Conservation (phyloP, 164 flowering plant species). For the Chimonanthus praecox region DNA sequence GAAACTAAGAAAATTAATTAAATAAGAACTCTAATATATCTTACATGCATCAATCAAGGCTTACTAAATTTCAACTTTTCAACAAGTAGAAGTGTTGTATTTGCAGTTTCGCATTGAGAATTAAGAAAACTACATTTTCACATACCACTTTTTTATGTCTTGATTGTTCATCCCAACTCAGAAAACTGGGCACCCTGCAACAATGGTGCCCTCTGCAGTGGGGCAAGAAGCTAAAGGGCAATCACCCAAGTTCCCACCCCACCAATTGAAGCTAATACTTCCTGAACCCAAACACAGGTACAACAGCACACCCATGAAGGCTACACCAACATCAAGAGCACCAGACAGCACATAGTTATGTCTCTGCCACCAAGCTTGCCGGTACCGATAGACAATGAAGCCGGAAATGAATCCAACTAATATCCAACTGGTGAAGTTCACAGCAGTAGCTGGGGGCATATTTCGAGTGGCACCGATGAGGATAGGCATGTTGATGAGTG, state of each 20-base stretch:
- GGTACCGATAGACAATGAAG: constrained; percentile 49
- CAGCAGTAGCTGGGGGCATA: constrained; percentile 82
- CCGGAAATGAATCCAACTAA: constrained; percentile 63
- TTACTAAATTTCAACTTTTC: no score
- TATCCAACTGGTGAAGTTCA: constrained; percentile 66
- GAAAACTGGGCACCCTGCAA: constrained; percentile 63
- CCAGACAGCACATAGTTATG: constrained; percentile 79
- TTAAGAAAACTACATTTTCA: no score
- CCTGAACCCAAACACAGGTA: constrained; percentile 54
- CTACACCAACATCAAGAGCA: constrained; percentile 75
- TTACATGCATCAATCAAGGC: no score
- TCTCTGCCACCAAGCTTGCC: constrained; percentile 60
- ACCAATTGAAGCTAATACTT: constrained; percentile 46
- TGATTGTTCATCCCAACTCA: background rate
- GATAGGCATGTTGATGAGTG: constrained; percentile 70
- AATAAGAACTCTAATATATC: no score
- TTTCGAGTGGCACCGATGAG: constrained; percentile 51
- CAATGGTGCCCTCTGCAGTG: constrained; percentile 53
- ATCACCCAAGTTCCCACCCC: constrained; percentile 68
- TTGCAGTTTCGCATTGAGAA: constrained; percentile 4
- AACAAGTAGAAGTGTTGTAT: background rate
- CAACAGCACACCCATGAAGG: constrained; percentile 76
- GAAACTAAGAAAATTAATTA: no score
- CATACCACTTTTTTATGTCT: no score
- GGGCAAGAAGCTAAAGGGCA: constrained; percentile 72